Percentiles rank a stretch among this genome's conserved stretches.
Conservation (phyloP, 257 asterid genomes). For the Gentiana macrophylla region DNA sequence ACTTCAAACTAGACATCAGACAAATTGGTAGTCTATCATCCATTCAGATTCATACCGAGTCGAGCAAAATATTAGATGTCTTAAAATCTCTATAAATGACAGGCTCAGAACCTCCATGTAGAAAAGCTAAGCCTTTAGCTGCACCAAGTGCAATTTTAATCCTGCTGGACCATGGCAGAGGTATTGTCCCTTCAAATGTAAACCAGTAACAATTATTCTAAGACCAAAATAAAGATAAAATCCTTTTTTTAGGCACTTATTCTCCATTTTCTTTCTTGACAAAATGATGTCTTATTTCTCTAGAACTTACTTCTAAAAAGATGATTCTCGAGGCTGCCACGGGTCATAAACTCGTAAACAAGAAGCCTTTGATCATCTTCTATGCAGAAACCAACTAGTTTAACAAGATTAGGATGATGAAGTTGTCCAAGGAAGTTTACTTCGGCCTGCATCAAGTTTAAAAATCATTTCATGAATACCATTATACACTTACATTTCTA, state of each 20-base stretch:
- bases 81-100: conserved; percentile 92
- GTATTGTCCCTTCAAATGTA: conserved; percentile 72
- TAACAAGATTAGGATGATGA: conserved; percentile 87
- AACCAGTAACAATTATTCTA: conserved; percentile 4
- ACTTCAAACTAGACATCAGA: neutral
- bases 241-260: too few species aligned
- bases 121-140: conserved; percentile 90
- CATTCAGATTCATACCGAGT: conserved; percentile 39
- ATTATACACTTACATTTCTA: conserved; percentile 9
- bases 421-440: conserved; percentile 93
- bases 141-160: conserved; percentile 90
- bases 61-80: conserved; percentile 91
- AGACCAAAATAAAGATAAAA: conserved; percentile 4
- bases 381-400: conserved; percentile 78
- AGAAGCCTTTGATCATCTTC: conserved; percentile 95
- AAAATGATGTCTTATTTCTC: too few species aligned
- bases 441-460: conserved; percentile 66
- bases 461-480: conserved; percentile 11
- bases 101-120: conserved; percentile 77
- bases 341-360: conserved; percentile 90
- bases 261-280: too few species aligned
- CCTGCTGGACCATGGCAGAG: conserved; percentile 91
- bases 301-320: conserved; percentile 71
- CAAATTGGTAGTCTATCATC: neutral
- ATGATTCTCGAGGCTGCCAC: conserved; percentile 97